Conservation (phyloP, 148 eudicot species). For the Fagopyrum homotropicum region DNA sequence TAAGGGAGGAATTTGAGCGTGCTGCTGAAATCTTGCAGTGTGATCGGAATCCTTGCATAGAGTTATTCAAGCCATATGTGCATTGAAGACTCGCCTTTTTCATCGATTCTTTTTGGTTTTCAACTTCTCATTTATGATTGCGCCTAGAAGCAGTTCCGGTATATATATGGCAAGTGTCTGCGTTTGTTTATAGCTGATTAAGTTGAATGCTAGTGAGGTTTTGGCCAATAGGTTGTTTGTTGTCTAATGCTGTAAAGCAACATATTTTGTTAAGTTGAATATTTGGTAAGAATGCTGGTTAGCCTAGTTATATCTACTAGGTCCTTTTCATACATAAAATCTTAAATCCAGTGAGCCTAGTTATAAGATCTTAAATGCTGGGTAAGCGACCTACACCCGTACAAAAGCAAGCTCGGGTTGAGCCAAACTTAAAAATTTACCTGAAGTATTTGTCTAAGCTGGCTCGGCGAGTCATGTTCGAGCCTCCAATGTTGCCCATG, state of each 20-base stretch:
- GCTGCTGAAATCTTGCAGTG: conserved; percentile 85
- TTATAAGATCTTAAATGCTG: too few species aligned
- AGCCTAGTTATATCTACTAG: neutral
- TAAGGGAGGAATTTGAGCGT: conserved; percentile 89
- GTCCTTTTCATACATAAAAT: neutral
- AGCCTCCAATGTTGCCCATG: too few species aligned
- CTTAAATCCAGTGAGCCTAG: too few species aligned
- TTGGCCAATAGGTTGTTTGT: neutral
- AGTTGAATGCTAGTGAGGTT: neutral
- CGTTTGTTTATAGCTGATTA: conserved; percentile 4
- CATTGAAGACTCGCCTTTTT: conserved; percentile 21
- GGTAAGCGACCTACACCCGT: too few species aligned
- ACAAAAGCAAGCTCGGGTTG: too few species aligned
- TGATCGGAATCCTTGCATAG: conserved; percentile 66
- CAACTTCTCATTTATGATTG: neutral
- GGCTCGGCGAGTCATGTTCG: too few species aligned
- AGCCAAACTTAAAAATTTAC: too few species aligned
- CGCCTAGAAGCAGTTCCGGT: neutral
- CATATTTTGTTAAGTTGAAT: neutral
- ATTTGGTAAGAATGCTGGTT: neutral
- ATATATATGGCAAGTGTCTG: neutral
- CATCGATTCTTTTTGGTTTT: neutral
- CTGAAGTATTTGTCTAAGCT: too few species aligned
- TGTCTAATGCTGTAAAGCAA: conserved; percentile 8
- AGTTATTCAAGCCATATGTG: conserved; percentile 60